Conservation (phyloP, 2,329 filamentous ascomycete species). For the Chrysoporthe cubensis region DNA sequence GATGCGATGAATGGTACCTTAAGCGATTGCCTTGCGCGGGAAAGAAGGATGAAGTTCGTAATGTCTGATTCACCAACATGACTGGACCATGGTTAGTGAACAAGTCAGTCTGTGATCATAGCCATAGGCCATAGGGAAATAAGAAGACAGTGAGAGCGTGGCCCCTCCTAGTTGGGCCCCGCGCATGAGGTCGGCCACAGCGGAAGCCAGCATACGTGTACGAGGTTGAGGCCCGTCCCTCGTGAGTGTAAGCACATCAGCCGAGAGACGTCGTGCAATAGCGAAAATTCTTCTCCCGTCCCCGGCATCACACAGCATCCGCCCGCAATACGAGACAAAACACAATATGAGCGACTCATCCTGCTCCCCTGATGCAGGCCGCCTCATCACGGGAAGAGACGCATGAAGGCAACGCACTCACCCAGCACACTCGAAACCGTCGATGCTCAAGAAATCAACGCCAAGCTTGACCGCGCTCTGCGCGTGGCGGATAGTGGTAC, state of each 20-base stretch:
- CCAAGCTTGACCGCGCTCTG: slow-evolving; percentile 90
- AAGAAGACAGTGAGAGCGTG: too few relatives aligned
- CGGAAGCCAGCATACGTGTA: not conserved
- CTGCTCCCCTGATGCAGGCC: not conserved
- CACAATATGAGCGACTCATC: not conserved
- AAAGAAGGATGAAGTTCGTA: slow-evolving; percentile 87
- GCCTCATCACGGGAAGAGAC: not conserved
- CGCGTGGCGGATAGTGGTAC: slow-evolving; percentile 90
- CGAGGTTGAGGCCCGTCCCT: not conserved
- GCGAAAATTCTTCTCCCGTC: not conserved
- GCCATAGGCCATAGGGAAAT: too few relatives aligned
- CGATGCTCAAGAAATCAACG: slow-evolving; percentile 95
- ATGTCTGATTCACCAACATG: slow-evolving; percentile 88
- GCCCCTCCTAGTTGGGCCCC: too few relatives aligned
- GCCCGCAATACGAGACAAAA: not conserved
- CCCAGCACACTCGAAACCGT: slow-evolving; percentile 95
- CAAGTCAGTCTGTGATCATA: not conserved
- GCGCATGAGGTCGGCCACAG: not conserved
- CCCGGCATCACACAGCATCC: slow-evolving; percentile 1
- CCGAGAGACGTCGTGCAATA: not conserved
- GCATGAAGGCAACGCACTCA: slow-evolving; percentile 30
- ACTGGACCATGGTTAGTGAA: slow-evolving; percentile 32
- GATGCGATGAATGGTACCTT: slow-evolving; percentile 92
- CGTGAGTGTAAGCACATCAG: not conserved
- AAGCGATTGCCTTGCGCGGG: slow-evolving; percentile 81